Base-by-base conservation (phyloP, 2,329 filamentous ascomycete genomes). In the Ophiosphaerella herpotricha region DNA sequence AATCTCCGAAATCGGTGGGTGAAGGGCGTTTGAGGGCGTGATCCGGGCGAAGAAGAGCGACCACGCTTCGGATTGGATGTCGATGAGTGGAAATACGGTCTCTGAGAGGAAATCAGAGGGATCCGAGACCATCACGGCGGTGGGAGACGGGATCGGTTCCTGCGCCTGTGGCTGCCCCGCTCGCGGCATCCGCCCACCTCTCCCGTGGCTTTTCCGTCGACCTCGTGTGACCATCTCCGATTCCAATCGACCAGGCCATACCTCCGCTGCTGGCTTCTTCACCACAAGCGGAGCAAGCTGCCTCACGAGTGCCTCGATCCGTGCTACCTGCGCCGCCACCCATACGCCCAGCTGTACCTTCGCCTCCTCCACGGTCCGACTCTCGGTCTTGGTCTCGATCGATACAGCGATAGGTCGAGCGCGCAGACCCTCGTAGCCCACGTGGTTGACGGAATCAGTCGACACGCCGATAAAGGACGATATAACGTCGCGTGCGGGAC, bases 311-410 rank as follows among this genome's bases (percentile, higher is more conserved):
- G 41, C 42, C 41, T 51, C 46, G 23, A 58, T 50, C 41, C 47
- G 49, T 23, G 39, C 48, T 32, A 58, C 42, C 44, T 56, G 47
- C 14, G 50, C 55, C 39, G 53, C 43, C 11, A 55, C 44, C 52
- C 47, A 60, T 34, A 58, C 48, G 24, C 44, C 52, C 40, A 58
- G 43, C 39, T 60, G 52, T 46, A 58, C 55, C 49, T 54, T 60
- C 43, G 55, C 55, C 33, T 55, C 48, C 45, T 58, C 55, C 32
- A 54, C 55, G 11, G 50, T 52, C 29, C 46, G 43, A 46, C 50
- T 55, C 38, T 53, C 48, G n/a, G 57, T 58, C 35, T 58, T 60
- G 42, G 57, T 60, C 38, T 57, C 49, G 35, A 60, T 57, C 13
- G 41, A 51, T 39, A 60, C 38, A 35, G 55, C 50, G 7, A 42